Evolutionary conservation across 2,329 filamentous ascomycete genomes (phyloP).

Genomic region (Colletotrichum agaves): DNA sequence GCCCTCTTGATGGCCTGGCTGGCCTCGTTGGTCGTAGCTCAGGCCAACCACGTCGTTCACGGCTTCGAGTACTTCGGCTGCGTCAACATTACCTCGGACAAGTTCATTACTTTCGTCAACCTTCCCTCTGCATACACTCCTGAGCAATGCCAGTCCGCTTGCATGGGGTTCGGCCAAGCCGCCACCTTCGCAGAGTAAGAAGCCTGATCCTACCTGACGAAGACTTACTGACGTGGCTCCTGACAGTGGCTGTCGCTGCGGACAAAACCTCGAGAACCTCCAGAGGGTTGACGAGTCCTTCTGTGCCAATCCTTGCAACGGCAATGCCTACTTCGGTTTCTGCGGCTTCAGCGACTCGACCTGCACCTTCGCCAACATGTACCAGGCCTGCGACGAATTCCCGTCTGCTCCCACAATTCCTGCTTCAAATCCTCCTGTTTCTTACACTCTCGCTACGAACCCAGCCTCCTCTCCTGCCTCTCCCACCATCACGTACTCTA

Average conservation of each 20-base stretch:
- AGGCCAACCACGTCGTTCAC: constrained; percentile 16
- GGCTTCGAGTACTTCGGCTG: constrained; percentile 36
- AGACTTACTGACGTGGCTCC: background rate
- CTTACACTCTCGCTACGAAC: background rate
- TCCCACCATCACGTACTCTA: constrained; percentile 17
- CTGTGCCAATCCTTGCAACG: constrained; percentile 27
- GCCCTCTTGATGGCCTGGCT: constrained; percentile 22
- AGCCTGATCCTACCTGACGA: no score
- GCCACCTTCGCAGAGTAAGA: constrained; percentile 31
- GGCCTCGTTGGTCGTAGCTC: constrained; percentile 15
- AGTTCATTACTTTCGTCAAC: constrained; percentile 22
- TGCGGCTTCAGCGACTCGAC: constrained; percentile 13
- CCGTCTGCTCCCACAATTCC: background rate
- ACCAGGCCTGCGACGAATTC: constrained; percentile 21
- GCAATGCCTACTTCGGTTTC: constrained; percentile 9
- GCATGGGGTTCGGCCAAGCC: constrained; percentile 23
- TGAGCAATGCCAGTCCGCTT: constrained; percentile 35
- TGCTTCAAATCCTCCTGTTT: background rate
- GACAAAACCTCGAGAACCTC: constrained; percentile 18
- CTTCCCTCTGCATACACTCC: constrained; percentile 26
- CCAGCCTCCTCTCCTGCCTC: background rate
- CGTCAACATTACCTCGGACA: constrained; percentile 21
- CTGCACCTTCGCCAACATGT: constrained; percentile 30
- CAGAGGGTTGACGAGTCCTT: constrained; percentile 18
- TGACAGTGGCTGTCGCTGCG: constrained; percentile 33